Evolutionary conservation across 768 basidiomycete genomes (phyloP), one percentile per base, ranked within the genome.

Genomic region (Russula olivacea): DNA sequence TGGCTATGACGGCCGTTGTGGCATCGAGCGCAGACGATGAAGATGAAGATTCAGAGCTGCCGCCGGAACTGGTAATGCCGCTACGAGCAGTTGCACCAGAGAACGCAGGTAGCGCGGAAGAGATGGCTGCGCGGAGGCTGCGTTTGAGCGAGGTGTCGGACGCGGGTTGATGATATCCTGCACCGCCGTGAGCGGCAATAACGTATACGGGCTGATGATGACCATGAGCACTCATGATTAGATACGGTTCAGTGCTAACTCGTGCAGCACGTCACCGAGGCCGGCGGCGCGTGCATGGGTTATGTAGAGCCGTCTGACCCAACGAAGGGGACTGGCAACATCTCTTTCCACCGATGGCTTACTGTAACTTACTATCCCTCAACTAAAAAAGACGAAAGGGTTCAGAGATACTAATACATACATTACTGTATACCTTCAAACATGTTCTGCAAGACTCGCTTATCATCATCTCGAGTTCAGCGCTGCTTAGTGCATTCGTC

Each of bases 181-280:
- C 91, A 34, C 91, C 91, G 12, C 87, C 90, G 67, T 93, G 91
- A 12, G 89, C 86, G 3, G 83, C 83, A 61, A 90, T 73, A 15
- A 74, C 11, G 43, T 68, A 68, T 34, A 66, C 58, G 3, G 64
- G 58, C 1, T 5, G 41, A 25, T 45, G 40, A 25, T 17, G 43
- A 21, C 14, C 25, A n/a, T 12, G 45, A 25, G 36, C 30, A 56
- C 47, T 48, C 48, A 56, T 61, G 41, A 55, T 60, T 53, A 51
- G 55, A 55, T 49, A 38, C 61, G 21, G 36, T 38, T 34, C 30
- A 6, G 36, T 17, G 15, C 38, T 40, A 40, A 15, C 15, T 36
- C 36, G 36, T 17, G 15, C 15, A 17, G 15, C 15, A 17, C 38
- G 15, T 40, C 38, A 40, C 38, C 4, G 38, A 40, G 15, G 12